phyloP scores from a whole-genome alignment of 352 stramenopile species.

The Phytophthora macrochlamydospora region DNA sequence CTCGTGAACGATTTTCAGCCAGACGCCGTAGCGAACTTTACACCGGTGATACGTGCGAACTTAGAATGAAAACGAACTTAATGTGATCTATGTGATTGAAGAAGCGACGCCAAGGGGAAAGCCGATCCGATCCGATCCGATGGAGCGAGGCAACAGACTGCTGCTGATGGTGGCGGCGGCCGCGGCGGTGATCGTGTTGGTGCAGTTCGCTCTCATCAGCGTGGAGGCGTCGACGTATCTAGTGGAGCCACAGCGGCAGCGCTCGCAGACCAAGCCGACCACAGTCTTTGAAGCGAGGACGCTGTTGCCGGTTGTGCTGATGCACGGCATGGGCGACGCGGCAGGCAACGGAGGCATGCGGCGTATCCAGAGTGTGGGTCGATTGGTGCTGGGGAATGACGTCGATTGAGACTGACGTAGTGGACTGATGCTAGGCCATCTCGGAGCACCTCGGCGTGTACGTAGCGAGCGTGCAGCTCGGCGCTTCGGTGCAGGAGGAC shows the following conservation, averaged over 20 bases:
- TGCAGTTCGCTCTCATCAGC: constrained; percentile 58
- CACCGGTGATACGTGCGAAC: constrained; percentile 1
- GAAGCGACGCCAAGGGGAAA: constrained; percentile 9
- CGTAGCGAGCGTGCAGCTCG: constrained; percentile 89
- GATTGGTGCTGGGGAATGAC: too few relatives aligned
- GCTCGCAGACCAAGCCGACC: constrained; percentile 17
- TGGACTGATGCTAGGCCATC: constrained; percentile 44
- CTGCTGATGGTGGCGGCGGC: constrained; percentile 39
- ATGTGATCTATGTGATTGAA: constrained; percentile 28
- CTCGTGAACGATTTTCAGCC: constrained; percentile 29
- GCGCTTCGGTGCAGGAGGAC: constrained; percentile 81
- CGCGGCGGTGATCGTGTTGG: constrained; percentile 49
- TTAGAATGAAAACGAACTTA: not conserved
- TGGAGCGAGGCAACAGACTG: constrained; percentile 36
- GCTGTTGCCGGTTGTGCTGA: constrained; percentile 77
- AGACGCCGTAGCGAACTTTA: constrained; percentile 16
- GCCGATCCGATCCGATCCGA: constrained; percentile 17
- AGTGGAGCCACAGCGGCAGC: constrained; percentile 14
- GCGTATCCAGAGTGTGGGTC: constrained; percentile 70
- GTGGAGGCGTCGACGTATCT: constrained; percentile 42
- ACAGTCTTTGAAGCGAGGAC: constrained; percentile 42
- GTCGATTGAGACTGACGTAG: not conserved
- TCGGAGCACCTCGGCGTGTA: constrained; percentile 84
- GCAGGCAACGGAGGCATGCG: constrained; percentile 92
- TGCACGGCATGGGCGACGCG: constrained; percentile 96